Evolutionary conservation across 768 basidiomycete genomes (phyloP), one percentile per base, ranked within the genome.

Genomic region (Boletus patriciae): DNA sequence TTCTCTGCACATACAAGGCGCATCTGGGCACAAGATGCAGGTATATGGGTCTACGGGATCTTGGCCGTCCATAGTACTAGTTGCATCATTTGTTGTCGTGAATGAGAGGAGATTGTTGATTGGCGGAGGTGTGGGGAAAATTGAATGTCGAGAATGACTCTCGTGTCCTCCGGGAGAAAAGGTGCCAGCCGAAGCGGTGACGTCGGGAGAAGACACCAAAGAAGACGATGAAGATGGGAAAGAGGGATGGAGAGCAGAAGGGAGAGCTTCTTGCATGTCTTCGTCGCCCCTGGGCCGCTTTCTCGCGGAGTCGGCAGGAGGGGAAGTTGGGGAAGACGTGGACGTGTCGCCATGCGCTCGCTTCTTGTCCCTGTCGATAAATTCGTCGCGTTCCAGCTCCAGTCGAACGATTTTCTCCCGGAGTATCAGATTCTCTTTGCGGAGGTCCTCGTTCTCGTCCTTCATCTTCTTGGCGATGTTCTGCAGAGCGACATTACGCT

Each of bases 401-500:
- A 79, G 62, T 40, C 70, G 71, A 11, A 72, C 62, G 1, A 85
- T 64, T 61, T 71, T 81, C 36, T 82, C 80, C 67, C 80, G 84
- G 31, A 93, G 79, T 10, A 73, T 63, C 27, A 69, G 60, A 64
- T 93, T 93, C 72, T 93, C 90, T 58, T 77, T 75, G 49, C 83
- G 83, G 18, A 94, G 78, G 16, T 74, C 74, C 50, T 92, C 88
- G 61, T 94, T 94, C 69, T 94, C 92, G 62, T 92, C 90, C 73
- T 93, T 94, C 55, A 90, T 80, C 33, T 85, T 83, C 73, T 92
- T 92, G 15, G 90, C 90, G 52, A 91, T 82, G 51, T 80, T 84
- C 72, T 94, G 92, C 21, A 94, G 76, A 45, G 90, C 89, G 48
- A 94, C 83, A 66, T 89, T 92, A 54, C 90, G 85, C 69, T 94